phyloP scores from a whole-genome alignment of 345 rosid genomes.

The Camelina laxa region DNA sequence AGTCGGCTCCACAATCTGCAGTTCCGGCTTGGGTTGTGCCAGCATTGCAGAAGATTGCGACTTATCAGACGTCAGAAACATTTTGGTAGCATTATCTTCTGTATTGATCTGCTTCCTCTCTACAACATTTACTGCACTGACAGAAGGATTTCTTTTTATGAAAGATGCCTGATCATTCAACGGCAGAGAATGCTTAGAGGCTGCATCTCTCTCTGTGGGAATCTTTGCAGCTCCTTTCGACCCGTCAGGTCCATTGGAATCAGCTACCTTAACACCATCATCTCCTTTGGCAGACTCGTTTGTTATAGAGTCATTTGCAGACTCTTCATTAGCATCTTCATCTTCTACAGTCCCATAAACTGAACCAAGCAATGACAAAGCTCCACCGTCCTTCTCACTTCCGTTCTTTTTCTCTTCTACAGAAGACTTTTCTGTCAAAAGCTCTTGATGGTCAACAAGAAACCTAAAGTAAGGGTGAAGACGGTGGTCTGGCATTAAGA shows the following conservation, averaged over 20 bases:
- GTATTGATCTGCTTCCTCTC: slow-evolving; percentile 49
- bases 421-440: slow-evolving; percentile 56
- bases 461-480: slow-evolving; percentile 77
- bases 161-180: slow-evolving; percentile 54
- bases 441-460: slow-evolving; percentile 87
- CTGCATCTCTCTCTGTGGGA: slow-evolving; percentile 45
- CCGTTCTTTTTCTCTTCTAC: slow-evolving; percentile 54
- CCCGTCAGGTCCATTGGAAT: slow-evolving; percentile 50
- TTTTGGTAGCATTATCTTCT: slow-evolving; percentile 46
- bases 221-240: slow-evolving; percentile 40
- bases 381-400: slow-evolving; percentile 57
- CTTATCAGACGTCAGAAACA: slow-evolving; percentile 45
- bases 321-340: slow-evolving; percentile 62
- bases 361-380: slow-evolving; percentile 87
- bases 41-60: slow-evolving; percentile 46
- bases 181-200: slow-evolving; percentile 47
- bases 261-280: slow-evolving; percentile 40
- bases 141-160: slow-evolving; percentile 58
- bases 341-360: slow-evolving; percentile 84
- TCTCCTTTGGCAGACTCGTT: slow-evolving; percentile 40
- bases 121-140: slow-evolving; percentile 54
- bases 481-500: slow-evolving; percentile 86
- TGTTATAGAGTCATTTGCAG: slow-evolving; percentile 41
- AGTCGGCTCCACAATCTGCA: slow-evolving; percentile 78
- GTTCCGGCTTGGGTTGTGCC: slow-evolving; percentile 50